Evolutionary conservation across 225 moss, liverwort and hornwort genomes (phyloP).

Genomic region (Antitrichia curtipendula): DNA sequence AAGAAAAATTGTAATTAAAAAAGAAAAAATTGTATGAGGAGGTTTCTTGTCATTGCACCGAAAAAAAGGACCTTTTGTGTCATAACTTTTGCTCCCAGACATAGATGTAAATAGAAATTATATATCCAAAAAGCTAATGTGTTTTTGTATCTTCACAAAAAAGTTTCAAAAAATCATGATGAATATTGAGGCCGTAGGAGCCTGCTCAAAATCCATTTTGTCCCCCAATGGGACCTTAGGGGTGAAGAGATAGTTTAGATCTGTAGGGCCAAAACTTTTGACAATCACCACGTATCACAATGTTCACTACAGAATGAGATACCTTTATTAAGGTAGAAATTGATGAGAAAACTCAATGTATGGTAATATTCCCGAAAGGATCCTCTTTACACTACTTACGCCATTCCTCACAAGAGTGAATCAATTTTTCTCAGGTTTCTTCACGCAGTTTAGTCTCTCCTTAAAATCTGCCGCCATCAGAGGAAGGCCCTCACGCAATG

Average conservation of each 20-base stretch:
- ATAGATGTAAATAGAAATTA: too few species aligned
- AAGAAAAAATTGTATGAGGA: too few species aligned
- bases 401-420: neutral
- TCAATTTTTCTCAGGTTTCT: slow-evolving; percentile 9
- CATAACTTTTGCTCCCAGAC: too few species aligned
- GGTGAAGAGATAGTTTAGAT: neutral
- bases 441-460: slow-evolving; percentile 35
- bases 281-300: neutral
- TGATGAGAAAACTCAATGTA: neutral
- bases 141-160: too few species aligned
- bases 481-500: slow-evolving; percentile 74
- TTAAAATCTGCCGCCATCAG: slow-evolving; percentile 74
- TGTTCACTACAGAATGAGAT: neutral
- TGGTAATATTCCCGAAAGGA: neutral
- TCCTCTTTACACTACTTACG: slow-evolving; percentile 5
- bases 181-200: too few species aligned
- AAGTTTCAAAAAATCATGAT: too few species aligned
- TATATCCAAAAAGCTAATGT: too few species aligned
- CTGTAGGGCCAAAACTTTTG: neutral
- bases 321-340: neutral
- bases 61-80: too few species aligned
- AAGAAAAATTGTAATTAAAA: too few species aligned
- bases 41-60: too few species aligned
- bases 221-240: too few species aligned
- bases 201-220: too few species aligned